phyloP scores from a whole-genome alignment of 257 asterid species.

The Orobanche coerulescens region DNA sequence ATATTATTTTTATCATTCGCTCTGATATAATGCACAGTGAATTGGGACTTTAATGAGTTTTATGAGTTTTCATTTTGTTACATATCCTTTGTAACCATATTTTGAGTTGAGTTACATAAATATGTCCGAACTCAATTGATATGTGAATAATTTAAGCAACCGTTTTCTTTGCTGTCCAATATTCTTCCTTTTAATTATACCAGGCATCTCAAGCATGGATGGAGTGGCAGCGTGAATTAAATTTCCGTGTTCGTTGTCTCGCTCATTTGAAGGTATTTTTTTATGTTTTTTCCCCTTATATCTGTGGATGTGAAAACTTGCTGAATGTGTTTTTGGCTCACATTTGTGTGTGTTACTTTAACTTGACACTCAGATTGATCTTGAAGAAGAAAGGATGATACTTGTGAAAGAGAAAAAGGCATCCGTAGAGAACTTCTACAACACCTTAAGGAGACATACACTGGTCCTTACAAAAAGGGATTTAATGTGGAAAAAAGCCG shows the following conservation, averaged over 20 bases:
- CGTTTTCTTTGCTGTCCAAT: background rate
- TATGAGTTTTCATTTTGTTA: no score
- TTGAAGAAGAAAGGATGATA: conserved; percentile 85
- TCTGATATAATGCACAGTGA: no score
- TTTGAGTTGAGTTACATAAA: background rate
- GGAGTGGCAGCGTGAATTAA: conserved; percentile 94
- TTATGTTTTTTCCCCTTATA: background rate
- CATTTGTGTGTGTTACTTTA: background rate
- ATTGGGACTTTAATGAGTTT: no score
- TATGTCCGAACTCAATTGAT: background rate
- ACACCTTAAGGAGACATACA: conserved; percentile 68
- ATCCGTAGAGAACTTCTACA: conserved; percentile 55
- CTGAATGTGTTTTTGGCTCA: background rate
- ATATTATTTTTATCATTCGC: no score
- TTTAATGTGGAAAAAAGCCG: conserved; percentile 63
- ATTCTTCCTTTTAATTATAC: conserved; percentile 10
- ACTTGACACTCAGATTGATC: conserved; percentile 53
- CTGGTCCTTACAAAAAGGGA: conserved; percentile 80
- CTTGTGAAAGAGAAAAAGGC: conserved; percentile 79
- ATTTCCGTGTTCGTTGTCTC: conserved; percentile 84
- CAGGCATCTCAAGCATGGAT: conserved; percentile 99
- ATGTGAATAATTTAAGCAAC: background rate
- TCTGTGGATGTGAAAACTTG: background rate
- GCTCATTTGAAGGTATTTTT: conserved; percentile 78
- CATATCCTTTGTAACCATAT: no score